These are phyloP conservation scores for Nakazawaea siamensis DNA, from an alignment of 805 yeast species.

Conservation along the genomic window DNA sequence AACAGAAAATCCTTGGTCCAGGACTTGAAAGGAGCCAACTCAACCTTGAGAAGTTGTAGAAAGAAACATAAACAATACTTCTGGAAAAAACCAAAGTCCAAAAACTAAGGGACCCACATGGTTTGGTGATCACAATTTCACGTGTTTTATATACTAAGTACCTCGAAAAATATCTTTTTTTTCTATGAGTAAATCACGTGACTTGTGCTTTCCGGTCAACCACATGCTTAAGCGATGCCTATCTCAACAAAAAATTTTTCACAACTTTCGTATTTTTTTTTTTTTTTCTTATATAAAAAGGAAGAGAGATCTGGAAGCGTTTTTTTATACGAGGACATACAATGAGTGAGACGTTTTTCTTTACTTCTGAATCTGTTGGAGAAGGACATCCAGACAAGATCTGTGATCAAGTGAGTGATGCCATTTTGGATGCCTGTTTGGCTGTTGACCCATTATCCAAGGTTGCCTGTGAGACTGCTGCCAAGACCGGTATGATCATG, in stretches of 20 bases:
- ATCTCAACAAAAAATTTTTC: conserved; percentile 8
- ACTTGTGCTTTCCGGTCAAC: no score
- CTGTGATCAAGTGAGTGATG: conserved; percentile 99
- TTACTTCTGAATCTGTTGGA: conserved; percentile 87
- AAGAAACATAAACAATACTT: conserved; percentile 87
- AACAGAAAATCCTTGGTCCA: conserved; percentile 65
- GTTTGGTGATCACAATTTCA: background rate
- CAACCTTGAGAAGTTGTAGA: conserved; percentile 79
- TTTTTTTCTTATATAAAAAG: background rate
- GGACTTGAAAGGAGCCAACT: conserved; percentile 69
- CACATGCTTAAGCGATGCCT: background rate
- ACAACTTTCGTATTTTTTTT: background rate
- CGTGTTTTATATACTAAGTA: background rate
- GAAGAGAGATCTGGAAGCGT: background rate
- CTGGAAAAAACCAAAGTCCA: conserved; percentile 56
- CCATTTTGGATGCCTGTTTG: conserved; percentile 95
- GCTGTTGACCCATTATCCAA: conserved; percentile 93
- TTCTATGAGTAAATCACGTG: no score
- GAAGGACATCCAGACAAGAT: conserved; percentile 94
- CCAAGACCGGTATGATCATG: conserved; percentile 99
- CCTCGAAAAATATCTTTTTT: no score
- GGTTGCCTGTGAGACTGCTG: conserved; percentile 99
- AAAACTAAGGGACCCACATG: conserved; percentile 9
- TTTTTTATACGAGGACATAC: background rate
- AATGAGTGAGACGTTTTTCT: conserved; percentile 40